A percentile compares a stretch with the other conserved stretches of the same genome.
These are phyloP conservation scores for Barbarea vulgaris DNA, from an alignment of 345 rosid species.

Conservation along the genomic window DNA sequence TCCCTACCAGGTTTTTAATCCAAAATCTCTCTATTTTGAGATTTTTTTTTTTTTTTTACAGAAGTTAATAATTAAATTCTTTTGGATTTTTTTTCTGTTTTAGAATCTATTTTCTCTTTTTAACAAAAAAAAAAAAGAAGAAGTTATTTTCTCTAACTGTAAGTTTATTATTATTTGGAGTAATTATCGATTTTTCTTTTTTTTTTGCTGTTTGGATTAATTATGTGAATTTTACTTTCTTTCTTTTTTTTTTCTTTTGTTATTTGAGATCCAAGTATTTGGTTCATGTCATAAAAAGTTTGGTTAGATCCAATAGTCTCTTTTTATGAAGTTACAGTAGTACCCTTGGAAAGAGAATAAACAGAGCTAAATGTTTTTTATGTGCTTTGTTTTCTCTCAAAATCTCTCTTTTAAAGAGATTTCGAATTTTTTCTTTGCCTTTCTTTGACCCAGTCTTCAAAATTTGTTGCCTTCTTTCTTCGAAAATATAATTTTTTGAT, in stretches of 20 bases:
- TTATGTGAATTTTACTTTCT: background rate
- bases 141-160: background rate
- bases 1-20: constrained; percentile 46
- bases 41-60: constrained; percentile 10
- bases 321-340: background rate
- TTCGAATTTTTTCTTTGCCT: background rate
- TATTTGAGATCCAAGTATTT: constrained; percentile 10
- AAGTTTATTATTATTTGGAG: background rate
- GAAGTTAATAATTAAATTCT: background rate
- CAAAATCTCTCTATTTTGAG: background rate
- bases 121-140: too few species aligned
- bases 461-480: background rate
- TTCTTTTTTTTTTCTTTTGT: background rate
- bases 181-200: too few species aligned
- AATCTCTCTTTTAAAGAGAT: background rate
- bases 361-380: background rate
- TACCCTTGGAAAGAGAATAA: constrained; percentile 18
- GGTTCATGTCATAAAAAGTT: constrained; percentile 13
- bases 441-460: constrained; percentile 25
- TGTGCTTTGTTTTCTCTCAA: background rate
- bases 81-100: background rate
- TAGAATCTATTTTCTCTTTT: background rate
- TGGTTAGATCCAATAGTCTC: background rate
- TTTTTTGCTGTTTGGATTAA: background rate
- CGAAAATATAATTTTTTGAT: background rate